phyloP scores from a whole-genome alignment of 2,329 filamentous ascomycete species.

The Calonectria multiphialidica region DNA sequence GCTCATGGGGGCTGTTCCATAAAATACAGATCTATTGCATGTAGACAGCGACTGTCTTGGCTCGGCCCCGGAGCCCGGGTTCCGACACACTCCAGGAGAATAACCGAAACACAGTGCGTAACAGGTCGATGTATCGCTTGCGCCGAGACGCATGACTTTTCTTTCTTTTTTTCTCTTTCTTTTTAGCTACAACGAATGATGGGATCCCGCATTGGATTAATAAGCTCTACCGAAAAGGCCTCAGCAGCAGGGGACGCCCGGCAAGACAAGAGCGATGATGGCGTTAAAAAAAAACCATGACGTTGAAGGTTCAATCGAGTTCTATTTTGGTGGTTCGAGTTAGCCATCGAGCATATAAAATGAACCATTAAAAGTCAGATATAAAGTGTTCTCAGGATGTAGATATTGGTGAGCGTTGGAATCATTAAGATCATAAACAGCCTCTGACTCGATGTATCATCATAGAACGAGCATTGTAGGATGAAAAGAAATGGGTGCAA shows the following conservation, averaged over 20 bases:
- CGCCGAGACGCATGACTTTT: not conserved
- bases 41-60: not conserved
- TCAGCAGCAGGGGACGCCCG: not conserved
- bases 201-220: not conserved
- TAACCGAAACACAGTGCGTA: not conserved
- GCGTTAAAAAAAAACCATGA: not conserved
- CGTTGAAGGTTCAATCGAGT: not conserved
- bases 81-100: not conserved
- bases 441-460: constrained; percentile 58
- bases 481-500: not conserved
- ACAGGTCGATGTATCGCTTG: not conserved
- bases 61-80: not conserved
- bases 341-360: not conserved
- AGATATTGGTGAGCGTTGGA: constrained; percentile 50
- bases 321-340: not conserved
- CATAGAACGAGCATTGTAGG: constrained; percentile 43
- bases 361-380: not conserved
- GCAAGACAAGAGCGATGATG: too few relatives aligned
- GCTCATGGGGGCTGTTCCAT: not conserved
- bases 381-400: constrained; percentile 26
- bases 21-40: not conserved
- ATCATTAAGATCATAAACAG: constrained; percentile 62
- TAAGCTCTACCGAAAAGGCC: not conserved
- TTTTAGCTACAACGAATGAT: not conserved
- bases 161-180: too few relatives aligned